These are phyloP conservation scores for Ceratocystis alfenasii DNA, from an alignment of 2,329 filamentous ascomycete genomes.

Conservation along the genomic window DNA sequence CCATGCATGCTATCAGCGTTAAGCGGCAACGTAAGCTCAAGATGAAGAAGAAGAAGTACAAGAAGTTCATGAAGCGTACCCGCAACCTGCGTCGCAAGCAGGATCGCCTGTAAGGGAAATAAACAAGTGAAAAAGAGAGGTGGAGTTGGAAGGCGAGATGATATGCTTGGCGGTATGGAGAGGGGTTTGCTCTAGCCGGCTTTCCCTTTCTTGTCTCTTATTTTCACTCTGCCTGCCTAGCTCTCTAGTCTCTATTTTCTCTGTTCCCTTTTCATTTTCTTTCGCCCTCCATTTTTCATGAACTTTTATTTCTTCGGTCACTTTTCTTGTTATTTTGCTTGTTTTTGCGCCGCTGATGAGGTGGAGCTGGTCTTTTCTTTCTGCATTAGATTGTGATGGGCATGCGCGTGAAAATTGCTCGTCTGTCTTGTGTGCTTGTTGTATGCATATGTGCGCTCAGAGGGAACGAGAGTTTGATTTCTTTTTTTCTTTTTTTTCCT, in stretches of 20 bases:
- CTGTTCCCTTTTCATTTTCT: not conserved
- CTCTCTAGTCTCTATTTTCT: not conserved
- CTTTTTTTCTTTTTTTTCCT: not conserved
- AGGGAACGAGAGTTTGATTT: not conserved
- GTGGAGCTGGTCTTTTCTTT: not conserved
- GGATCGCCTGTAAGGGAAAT: conserved; percentile 46
- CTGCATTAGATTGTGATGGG: conserved; percentile 3
- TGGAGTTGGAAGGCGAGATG: no score
- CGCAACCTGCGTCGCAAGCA: conserved; percentile 78
- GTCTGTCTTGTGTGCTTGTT: not conserved
- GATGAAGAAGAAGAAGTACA: conserved; percentile 99
- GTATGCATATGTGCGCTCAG: not conserved
- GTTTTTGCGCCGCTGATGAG: not conserved
- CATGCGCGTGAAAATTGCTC: not conserved
- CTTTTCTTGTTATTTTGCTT: conserved; percentile 12
- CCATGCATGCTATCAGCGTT: conserved; percentile 77
- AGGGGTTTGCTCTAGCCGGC: not conserved
- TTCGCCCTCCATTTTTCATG: not conserved
- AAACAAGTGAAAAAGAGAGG: no score
- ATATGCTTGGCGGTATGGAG: not conserved
- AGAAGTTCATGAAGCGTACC: conserved; percentile 94
- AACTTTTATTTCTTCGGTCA: not conserved
- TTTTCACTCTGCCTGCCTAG: not conserved
- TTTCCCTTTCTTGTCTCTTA: conserved; percentile 5
- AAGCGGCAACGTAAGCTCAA: conserved; percentile 85